phyloP scores from a whole-genome alignment of 202 grass and related monocot species.

The Panicum hallii region DNA sequence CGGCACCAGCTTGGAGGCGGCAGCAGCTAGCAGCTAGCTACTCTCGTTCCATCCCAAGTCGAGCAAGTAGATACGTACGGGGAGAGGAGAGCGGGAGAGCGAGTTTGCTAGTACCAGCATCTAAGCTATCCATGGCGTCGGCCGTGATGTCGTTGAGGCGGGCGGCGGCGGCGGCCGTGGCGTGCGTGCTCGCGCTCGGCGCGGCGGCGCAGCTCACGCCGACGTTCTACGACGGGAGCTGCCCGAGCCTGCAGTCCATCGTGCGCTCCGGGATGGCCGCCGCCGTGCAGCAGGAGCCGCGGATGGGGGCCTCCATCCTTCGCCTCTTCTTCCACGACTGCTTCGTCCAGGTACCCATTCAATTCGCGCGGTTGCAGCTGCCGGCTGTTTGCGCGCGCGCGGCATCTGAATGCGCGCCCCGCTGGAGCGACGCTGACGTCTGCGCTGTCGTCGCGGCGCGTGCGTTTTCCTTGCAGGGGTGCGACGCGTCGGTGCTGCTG shows the following conservation, averaged over 20 bases:
- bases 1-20: neutral
- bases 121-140: constrained; percentile 40
- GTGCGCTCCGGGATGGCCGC: constrained; percentile 56
- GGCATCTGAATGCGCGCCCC: neutral
- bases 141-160: neutral
- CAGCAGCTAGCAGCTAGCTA: neutral
- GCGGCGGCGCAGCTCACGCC: constrained; percentile 68
- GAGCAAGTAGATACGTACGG: neutral
- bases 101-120: too few relatives aligned
- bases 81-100: too few relatives aligned
- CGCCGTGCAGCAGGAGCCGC: constrained; percentile 51
- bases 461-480: constrained; percentile 49
- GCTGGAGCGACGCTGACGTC: too few relatives aligned
- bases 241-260: constrained; percentile 61
- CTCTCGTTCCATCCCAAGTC: neutral
- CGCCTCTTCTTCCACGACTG: constrained; percentile 90
- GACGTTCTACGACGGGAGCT: constrained; percentile 63
- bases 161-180: constrained; percentile 27
- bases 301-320: constrained; percentile 79
- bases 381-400: too few relatives aligned
- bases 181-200: constrained; percentile 26
- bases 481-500: constrained; percentile 84
- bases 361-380: neutral
- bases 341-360: constrained; percentile 67
- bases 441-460: too few relatives aligned